Conservation (phyloP, 768 basidiomycete species). For the Tylopilus balloui region DNA sequence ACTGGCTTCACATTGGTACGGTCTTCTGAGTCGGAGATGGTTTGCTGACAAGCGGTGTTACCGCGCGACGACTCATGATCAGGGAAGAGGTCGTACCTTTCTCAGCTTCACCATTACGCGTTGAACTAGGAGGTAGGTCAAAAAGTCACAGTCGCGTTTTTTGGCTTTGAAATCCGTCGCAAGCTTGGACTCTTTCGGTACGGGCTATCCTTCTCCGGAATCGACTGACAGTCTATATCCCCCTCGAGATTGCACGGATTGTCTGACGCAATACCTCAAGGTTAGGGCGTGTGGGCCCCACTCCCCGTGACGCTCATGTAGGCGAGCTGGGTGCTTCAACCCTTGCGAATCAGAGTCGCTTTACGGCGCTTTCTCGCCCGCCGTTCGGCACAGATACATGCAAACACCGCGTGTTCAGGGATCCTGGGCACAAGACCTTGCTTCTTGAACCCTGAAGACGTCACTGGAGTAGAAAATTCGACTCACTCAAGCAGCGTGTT, state of each 20-base stretch:
- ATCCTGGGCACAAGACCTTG: not conserved
- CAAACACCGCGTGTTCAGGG: constrained; percentile 17
- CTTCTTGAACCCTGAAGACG: constrained; percentile 11
- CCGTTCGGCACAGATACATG: constrained; percentile 6
- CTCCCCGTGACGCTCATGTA: constrained; percentile 12
- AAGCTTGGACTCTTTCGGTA: not conserved
- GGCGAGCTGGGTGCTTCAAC: not conserved
- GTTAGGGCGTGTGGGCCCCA: constrained; percentile 10
- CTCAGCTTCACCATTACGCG: not conserved
- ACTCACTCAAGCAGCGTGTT: constrained; percentile 19
- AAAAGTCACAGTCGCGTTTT: constrained; percentile 2
- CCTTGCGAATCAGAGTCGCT: not conserved
- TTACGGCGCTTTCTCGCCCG: constrained; percentile 6
- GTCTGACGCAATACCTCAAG: constrained; percentile 9
- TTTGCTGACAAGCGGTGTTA: constrained; percentile 13
- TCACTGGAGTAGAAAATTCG: constrained; percentile 3
- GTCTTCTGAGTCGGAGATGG: constrained; percentile 1
- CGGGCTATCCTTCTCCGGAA: not conserved
- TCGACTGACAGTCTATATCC: constrained; percentile 15
- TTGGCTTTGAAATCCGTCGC: not conserved
- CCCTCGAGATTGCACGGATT: constrained; percentile 1
- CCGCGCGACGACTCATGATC: not conserved
- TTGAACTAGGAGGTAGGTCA: not conserved
- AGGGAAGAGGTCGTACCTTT: constrained; percentile 12
- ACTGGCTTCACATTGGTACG: constrained; percentile 4